Percentiles rank a stretch among this genome's conserved stretches.
Conservation (phyloP, 805 yeast genomes). For the Naumovozyma castellii region DNA sequence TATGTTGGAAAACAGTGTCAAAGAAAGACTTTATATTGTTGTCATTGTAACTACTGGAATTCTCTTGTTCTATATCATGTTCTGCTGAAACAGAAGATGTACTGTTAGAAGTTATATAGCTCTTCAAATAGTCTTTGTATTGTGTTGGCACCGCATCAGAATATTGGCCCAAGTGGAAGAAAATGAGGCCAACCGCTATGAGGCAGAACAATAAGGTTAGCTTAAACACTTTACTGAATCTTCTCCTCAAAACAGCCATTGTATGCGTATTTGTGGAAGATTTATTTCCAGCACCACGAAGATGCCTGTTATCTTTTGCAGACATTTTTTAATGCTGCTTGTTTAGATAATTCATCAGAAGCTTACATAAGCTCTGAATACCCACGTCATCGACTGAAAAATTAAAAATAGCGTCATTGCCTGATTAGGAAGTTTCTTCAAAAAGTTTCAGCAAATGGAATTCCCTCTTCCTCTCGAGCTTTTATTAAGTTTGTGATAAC, state of each 20-base stretch:
- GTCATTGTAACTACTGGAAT: no score
- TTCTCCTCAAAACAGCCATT: neutral
- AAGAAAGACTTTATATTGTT: neutral
- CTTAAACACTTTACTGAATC: neutral
- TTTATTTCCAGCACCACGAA: no score
- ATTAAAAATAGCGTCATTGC: no score
- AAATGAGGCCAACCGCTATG: neutral
- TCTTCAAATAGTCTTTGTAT: neutral
- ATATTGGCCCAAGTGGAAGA: neutral
- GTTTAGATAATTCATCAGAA: no score
- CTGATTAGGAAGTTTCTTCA: neutral
- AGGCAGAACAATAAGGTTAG: neutral
- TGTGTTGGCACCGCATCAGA: neutral
- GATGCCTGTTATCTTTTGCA: no score
- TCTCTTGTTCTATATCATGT: no score
- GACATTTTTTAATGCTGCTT: no score
- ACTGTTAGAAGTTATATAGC: neutral
- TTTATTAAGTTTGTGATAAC: no score
- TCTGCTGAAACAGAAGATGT: no score
- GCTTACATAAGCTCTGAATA: no score
- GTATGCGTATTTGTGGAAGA: no score
- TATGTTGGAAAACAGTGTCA: conserved; percentile 10
- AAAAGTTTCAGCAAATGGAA: neutral
- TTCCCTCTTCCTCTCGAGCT: neutral
- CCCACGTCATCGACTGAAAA: no score